These are phyloP conservation scores for Diaporthe citrichinensis DNA, from an alignment of 2,329 filamentous ascomycete genomes.

Conservation along the genomic window DNA sequence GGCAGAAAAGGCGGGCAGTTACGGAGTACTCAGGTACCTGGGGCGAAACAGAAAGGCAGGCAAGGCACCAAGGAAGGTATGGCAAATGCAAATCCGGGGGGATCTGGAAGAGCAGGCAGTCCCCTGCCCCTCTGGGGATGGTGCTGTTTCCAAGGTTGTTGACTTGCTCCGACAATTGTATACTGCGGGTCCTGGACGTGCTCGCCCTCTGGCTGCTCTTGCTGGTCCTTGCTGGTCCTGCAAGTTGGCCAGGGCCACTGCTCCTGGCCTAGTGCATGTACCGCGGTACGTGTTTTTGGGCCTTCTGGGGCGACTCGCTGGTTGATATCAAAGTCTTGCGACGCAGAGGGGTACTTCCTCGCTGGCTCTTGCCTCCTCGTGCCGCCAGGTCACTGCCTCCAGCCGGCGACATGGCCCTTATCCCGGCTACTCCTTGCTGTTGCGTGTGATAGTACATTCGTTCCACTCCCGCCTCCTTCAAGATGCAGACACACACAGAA, in stretches of 20 bases:
- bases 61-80: slow-evolving; percentile 4
- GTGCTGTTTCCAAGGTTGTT: slow-evolving; percentile 25
- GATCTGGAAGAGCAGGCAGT: slow-evolving; percentile 3
- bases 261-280: slow-evolving; percentile 5
- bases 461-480: slow-evolving; percentile 23
- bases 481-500: slow-evolving; percentile 2
- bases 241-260: slow-evolving; percentile 7
- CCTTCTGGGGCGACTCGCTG: background rate
- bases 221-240: slow-evolving; percentile 3
- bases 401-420: slow-evolving; percentile 12
- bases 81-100: slow-evolving; percentile 24
- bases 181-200: slow-evolving; percentile 23
- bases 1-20: background rate
- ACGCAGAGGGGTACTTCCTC: background rate
- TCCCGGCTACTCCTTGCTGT: background rate
- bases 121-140: slow-evolving; percentile 26
- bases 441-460: background rate
- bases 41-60: background rate
- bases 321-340: background rate
- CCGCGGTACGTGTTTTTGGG: background rate
- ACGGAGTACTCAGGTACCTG: background rate
- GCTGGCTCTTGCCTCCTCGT: background rate
- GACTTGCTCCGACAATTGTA: slow-evolving; percentile 26
- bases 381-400: slow-evolving; percentile 4
- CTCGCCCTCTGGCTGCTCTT: background rate